Base-by-base conservation (phyloP, 495 filamentous ascomycete genomes). In the Lasiosphaeria miniovina region DNA sequence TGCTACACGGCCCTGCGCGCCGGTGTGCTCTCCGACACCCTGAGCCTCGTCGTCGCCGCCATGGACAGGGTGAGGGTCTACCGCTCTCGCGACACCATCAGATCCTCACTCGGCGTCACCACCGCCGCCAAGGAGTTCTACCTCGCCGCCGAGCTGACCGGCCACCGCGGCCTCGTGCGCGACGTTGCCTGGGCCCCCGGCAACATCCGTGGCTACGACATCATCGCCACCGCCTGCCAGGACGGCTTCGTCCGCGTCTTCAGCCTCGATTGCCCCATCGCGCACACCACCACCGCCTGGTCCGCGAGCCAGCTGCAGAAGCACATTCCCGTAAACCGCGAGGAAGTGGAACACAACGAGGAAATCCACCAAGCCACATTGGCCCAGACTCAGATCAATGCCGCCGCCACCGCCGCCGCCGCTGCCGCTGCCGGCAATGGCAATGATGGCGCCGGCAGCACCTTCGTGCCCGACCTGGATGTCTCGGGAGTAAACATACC, bases 121-220 rank as follows among this genome's bases (percentile, higher is more conserved):
- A 82, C 82, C 43, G 76, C 75, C 4, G 70, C 74, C 5, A 82
- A 82, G 52, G 82, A 82, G 48, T 91, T 98, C 67, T 94, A 93
- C 63, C 80, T 88, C 10, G 90, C 90, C 6, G 84, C 88, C 34
- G 88, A 91, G 66, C 75, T 98, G 33, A 68, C 67, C 11, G 46
- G 51, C n/a, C 88, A 96, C 64, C 74, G 80, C 3, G 85, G 86
- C 0, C 76, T 98, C 45, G 88, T 99, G n/a, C 80, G 93, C 54
- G 93, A 96, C 66, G 86, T 97, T 4, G 86, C 90, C 7, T 99
- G 94, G 94, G 92, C 94, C 7, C 88, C 89, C 54, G 91, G 91
- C 14, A 91, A 90, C 64, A 87, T 90, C 43, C 74, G 92, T 36
- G 92, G 92, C 1, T 91, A 88, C 66, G 93, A 99, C 69, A 78